These are phyloP conservation scores for Vararia minispora DNA, from an alignment of 768 basidiomycete genomes.

Conservation along the genomic window DNA sequence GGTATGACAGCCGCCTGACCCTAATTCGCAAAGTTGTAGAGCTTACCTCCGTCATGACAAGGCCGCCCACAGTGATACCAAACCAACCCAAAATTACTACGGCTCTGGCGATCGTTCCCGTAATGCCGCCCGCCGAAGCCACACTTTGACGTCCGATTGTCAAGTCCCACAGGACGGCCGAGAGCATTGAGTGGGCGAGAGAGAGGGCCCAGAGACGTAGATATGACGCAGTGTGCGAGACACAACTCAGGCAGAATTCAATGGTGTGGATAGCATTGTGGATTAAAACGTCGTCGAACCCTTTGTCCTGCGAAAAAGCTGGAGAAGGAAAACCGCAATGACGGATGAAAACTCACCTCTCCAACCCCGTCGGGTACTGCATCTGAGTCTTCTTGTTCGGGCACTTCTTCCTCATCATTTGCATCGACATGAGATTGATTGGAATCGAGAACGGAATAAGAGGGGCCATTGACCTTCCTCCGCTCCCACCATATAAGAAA, in stretches of 20 bases:
- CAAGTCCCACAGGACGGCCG: conserved; percentile 87
- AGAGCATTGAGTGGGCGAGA: conserved; percentile 91
- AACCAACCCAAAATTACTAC: conserved; percentile 52
- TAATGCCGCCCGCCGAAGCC: no score
- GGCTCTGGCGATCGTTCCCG: conserved; percentile 42
- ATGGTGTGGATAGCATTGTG: conserved; percentile 98
- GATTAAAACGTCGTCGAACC: conserved; percentile 87
- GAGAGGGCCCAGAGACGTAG: conserved; percentile 94
- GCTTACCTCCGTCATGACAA: conserved; percentile 92
- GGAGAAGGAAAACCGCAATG: conserved; percentile 7
- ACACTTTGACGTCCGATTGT: no score
- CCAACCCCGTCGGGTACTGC: no score
- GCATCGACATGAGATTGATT: conserved; percentile 40
- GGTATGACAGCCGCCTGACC: no score
- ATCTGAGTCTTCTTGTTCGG: conserved; percentile 43
- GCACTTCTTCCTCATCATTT: conserved; percentile 45
- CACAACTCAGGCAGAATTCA: conserved; percentile 97
- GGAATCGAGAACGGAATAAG: conserved; percentile 64
- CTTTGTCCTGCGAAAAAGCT: conserved; percentile 64
- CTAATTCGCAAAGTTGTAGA: conserved; percentile 10
- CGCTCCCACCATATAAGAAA: conserved; percentile 86
- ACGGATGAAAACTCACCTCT: conserved; percentile 9
- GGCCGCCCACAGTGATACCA: conserved; percentile 57
- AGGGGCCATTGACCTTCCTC: conserved; percentile 69
- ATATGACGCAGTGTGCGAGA: conserved; percentile 90